Evolutionary conservation across 441 rosid species (phyloP).

Genomic region (Pelargonium fulgidum): DNA sequence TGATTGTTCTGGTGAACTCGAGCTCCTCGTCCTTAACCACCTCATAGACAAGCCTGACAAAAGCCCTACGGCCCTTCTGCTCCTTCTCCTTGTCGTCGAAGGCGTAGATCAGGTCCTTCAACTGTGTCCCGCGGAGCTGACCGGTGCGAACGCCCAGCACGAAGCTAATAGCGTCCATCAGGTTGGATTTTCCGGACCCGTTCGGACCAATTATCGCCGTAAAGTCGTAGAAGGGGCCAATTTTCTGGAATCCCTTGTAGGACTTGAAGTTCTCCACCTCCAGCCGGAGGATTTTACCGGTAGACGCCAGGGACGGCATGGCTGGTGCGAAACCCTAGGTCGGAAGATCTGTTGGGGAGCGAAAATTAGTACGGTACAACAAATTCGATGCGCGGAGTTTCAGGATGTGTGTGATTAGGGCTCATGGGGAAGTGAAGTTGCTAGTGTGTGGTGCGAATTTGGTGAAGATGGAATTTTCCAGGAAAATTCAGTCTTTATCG

Average conservation of each 20-base stretch:
- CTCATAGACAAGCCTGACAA: constrained; percentile 71
- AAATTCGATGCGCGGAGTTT: no score
- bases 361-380: no score
- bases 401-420: no score
- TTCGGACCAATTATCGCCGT: constrained; percentile 98
- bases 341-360: background rate
- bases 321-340: constrained; percentile 7
- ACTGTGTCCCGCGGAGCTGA: constrained; percentile 93
- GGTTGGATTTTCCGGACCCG: constrained; percentile 94
- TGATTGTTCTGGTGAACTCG: constrained; percentile 70
- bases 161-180: constrained; percentile 98
- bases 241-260: constrained; percentile 73
- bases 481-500: no score
- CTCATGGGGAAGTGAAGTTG: no score
- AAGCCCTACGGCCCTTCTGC: constrained; percentile 79
- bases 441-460: no score
- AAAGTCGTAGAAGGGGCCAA: constrained; percentile 95
- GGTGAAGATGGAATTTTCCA: no score
- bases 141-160: constrained; percentile 98
- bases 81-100: constrained; percentile 87
- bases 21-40: constrained; percentile 68
- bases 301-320: constrained; percentile 69
- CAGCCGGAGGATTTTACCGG: constrained; percentile 69
- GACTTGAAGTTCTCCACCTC: constrained; percentile 99
- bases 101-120: constrained; percentile 94